Evolutionary conservation across 1,284 basidiomycete genomes (phyloP).

Genomic region (Mycosarcoma maydis): DNA sequence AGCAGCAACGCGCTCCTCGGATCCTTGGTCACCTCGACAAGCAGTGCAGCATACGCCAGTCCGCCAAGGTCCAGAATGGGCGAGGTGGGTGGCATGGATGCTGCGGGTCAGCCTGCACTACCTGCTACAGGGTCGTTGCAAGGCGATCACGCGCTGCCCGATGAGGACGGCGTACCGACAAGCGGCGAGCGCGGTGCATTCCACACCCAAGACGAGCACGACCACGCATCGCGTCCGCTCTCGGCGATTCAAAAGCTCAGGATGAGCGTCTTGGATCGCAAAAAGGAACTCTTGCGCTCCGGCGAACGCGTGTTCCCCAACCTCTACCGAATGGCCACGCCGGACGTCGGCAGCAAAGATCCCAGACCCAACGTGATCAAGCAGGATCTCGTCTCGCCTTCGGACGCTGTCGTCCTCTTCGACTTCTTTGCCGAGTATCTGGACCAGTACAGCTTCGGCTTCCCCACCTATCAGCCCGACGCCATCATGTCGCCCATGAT

Average conservation of each 20-base stretch:
- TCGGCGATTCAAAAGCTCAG: constrained; percentile 33
- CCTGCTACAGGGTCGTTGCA: not conserved
- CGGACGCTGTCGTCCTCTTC: constrained; percentile 32
- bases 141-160: constrained; percentile 4
- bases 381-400: constrained; percentile 28
- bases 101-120: not conserved
- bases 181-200: constrained; percentile 12
- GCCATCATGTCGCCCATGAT: constrained; percentile 49
- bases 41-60: not conserved
- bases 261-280: constrained; percentile 36
- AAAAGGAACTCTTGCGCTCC: constrained; percentile 19
- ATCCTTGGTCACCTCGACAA: not conserved
- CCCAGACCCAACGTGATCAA: constrained; percentile 38
- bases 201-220: constrained; percentile 23
- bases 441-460: constrained; percentile 40
- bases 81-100: not conserved
- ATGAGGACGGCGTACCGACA: constrained; percentile 6
- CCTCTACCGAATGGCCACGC: constrained; percentile 27
- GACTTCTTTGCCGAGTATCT: constrained; percentile 40
- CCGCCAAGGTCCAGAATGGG: constrained; percentile 5
- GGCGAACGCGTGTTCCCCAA: constrained; percentile 26
- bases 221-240: constrained; percentile 27
- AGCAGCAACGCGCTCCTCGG: constrained; percentile 3
- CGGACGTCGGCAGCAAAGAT: constrained; percentile 34
- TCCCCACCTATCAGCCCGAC: constrained; percentile 31